phyloP scores from a whole-genome alignment of 2,329 filamentous ascomycete species.

The Ophiocordyceps unilateralis region DNA sequence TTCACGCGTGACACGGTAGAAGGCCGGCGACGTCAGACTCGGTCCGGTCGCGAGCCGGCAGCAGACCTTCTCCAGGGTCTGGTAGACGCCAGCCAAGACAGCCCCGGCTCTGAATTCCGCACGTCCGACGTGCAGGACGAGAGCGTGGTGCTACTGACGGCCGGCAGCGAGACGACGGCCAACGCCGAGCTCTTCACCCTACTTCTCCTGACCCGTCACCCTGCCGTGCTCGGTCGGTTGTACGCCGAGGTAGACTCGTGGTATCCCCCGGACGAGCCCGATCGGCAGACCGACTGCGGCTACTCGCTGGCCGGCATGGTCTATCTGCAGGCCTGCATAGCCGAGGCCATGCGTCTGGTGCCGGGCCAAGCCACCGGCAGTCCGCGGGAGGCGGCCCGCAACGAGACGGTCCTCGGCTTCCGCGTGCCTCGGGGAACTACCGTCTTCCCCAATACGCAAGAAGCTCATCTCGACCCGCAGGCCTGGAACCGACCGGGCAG shows the following conservation, averaged over 20 bases:
- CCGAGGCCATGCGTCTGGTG: constrained; percentile 1
- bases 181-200: constrained; percentile 1
- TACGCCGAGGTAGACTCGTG: background rate
- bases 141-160: constrained; percentile 1
- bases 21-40: background rate
- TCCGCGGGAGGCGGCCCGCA: background rate
- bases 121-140: constrained; percentile 1
- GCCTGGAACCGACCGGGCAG: background rate
- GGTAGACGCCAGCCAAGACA: background rate
- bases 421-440: background rate
- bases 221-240: background rate
- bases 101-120: background rate
- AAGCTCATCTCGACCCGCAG: background rate
- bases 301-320: constrained; percentile 1
- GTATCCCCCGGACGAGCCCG: background rate
- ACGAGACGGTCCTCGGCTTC: background rate
- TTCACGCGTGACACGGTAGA: constrained; percentile 1
- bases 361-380: constrained; percentile 1
- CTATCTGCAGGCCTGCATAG: background rate
- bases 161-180: constrained; percentile 1
- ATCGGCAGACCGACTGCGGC: background rate
- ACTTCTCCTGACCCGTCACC: background rate
- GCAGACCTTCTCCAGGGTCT: constrained; percentile 1
- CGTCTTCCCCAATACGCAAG: constrained; percentile 1
- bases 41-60: background rate